Conservation (phyloP, 2,329 filamentous ascomycete species). For the Sphaerostilbella broomeana region DNA sequence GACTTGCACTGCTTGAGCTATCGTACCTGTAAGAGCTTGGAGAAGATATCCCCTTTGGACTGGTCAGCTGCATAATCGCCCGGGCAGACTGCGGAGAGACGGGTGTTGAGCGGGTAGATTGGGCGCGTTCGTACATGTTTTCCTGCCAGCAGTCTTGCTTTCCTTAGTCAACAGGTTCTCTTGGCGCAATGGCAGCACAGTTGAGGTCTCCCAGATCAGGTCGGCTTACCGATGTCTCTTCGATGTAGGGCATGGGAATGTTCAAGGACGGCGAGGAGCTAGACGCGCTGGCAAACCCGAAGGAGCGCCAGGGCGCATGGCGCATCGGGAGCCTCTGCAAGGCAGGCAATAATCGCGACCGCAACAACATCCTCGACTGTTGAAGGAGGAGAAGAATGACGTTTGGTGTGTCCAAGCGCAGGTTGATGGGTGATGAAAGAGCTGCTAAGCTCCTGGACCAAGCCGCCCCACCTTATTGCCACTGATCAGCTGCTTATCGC, state of each 20-base stretch:
- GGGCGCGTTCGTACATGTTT: conserved; percentile 54
- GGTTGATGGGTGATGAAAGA: too few relatives aligned
- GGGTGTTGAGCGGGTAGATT: too few relatives aligned
- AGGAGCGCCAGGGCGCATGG: conserved; percentile 34
- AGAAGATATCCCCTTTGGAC: conserved; percentile 71
- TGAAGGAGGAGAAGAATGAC: conserved; percentile 1
- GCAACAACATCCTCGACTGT: conserved; percentile 24
- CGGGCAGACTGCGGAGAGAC: neutral
- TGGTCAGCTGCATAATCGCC: conserved; percentile 14
- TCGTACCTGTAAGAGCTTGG: conserved; percentile 64
- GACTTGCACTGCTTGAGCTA: too few relatives aligned
- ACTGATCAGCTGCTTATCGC: too few relatives aligned
- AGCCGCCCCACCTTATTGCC: too few relatives aligned
- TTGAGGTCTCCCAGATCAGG: neutral
- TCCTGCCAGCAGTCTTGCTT: conserved; percentile 65
- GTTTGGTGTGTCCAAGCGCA: neutral
- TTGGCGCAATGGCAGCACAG: neutral
- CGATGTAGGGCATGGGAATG: conserved; percentile 55
- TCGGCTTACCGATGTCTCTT: conserved; percentile 35
- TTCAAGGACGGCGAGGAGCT: conserved; percentile 24
- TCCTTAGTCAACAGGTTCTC: too few relatives aligned
- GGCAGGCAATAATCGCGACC: conserved; percentile 25
- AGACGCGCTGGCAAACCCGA: conserved; percentile 35
- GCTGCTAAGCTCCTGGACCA: too few relatives aligned
- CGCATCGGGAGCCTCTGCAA: conserved; percentile 29